These are phyloP conservation scores for Malus hybrid DNA, from an alignment of 331 rosid genomes.

Conservation along the genomic window DNA sequence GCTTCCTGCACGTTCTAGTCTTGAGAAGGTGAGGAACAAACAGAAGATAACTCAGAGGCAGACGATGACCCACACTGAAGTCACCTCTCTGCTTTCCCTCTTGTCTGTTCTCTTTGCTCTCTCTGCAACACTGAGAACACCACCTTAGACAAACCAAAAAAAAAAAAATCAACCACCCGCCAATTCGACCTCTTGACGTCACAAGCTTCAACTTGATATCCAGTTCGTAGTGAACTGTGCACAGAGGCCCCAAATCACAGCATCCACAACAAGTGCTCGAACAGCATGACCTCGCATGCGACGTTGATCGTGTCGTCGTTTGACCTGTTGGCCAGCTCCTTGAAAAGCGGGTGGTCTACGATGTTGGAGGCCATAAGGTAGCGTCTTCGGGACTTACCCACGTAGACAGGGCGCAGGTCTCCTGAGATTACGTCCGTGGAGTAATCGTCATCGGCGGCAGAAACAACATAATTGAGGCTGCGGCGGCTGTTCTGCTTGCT, in stretches of 20 bases:
- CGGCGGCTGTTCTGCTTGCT: constrained; percentile 46
- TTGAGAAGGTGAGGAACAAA: too few relatives aligned
- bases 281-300: constrained; percentile 76
- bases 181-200: too few relatives aligned
- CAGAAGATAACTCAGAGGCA: too few relatives aligned
- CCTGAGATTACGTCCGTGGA: constrained; percentile 23
- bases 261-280: constrained; percentile 91
- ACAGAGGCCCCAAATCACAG: constrained; percentile 1
- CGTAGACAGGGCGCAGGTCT: constrained; percentile 61
- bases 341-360: constrained; percentile 62
- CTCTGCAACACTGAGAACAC: too few relatives aligned
- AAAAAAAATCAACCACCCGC: too few relatives aligned
- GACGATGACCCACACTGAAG: too few relatives aligned
- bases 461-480: constrained; percentile 20
- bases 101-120: too few relatives aligned
- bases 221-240: too few relatives aligned
- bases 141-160: too few relatives aligned
- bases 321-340: constrained; percentile 64
- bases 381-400: constrained; percentile 70
- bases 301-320: constrained; percentile 43
- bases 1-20: too few relatives aligned
- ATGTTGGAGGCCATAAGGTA: constrained; percentile 60
- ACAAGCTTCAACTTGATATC: too few relatives aligned
- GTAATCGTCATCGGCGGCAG: constrained; percentile 42
- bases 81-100: too few relatives aligned